Percentiles rank a stretch among this genome's conserved stretches.
phyloP scores from a whole-genome alignment of 306 rosid genomes.

The Senna tora region DNA sequence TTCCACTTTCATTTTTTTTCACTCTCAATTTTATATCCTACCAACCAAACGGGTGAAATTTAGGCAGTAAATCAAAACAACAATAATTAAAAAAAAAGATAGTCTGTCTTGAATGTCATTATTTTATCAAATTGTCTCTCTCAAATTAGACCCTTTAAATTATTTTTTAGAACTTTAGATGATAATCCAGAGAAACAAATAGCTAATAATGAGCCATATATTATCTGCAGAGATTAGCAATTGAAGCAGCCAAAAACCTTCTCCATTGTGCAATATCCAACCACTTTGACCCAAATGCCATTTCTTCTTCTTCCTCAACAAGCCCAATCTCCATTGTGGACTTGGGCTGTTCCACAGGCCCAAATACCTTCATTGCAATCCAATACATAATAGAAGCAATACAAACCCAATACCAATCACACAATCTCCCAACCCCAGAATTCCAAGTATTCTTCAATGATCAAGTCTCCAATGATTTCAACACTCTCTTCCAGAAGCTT shows the following conservation, averaged over 20 bases:
- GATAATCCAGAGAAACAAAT: too few relatives aligned
- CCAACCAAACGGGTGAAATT: too few relatives aligned
- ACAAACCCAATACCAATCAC: conserved; percentile 18
- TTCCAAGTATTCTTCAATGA: conserved; percentile 39
- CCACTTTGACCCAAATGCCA: conserved; percentile 21
- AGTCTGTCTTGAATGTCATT: too few relatives aligned
- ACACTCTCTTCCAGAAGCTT: conserved; percentile 41
- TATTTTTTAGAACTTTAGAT: neutral
- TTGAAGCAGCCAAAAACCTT: conserved; percentile 32
- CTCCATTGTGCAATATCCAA: conserved; percentile 33
- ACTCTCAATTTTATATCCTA: too few relatives aligned
- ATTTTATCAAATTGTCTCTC: too few relatives aligned
- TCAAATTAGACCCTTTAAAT: too few relatives aligned
- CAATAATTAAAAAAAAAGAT: too few relatives aligned
- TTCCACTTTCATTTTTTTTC: too few relatives aligned
- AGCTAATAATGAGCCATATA: too few relatives aligned
- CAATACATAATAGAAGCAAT: conserved; percentile 38
- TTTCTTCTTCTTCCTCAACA: neutral
- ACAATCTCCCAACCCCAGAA: conserved; percentile 2
- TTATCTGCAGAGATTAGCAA: conserved; percentile 36
- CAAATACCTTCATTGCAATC: conserved; percentile 35
- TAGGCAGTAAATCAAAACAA: too few relatives aligned
- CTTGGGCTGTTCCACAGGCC: conserved; percentile 46
- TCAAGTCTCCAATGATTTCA: conserved; percentile 46
- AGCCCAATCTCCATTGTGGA: conserved; percentile 38